Evolutionary conservation across 768 basidiomycete species (phyloP).

Genomic region (Agrocybe chaxingu): DNA sequence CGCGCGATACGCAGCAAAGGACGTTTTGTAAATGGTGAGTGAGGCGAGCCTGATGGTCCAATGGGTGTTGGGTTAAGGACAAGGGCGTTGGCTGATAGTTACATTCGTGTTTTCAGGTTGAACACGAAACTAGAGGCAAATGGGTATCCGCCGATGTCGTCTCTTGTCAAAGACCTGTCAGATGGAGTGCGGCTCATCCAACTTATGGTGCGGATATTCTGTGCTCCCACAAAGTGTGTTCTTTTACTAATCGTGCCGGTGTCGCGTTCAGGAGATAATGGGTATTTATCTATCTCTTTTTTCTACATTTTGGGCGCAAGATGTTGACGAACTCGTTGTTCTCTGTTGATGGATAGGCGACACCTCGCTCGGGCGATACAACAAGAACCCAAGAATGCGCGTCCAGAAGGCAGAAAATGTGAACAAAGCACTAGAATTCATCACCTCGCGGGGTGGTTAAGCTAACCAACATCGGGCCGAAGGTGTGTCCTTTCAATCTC

Average conservation of each 20-base stretch:
- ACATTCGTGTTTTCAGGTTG: constrained; percentile 54
- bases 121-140: constrained; percentile 91
- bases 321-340: not conserved
- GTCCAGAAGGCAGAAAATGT: constrained; percentile 99
- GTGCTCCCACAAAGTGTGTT: not conserved
- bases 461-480: constrained; percentile 96
- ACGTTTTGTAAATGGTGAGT: constrained; percentile 90
- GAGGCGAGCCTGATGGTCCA: not conserved
- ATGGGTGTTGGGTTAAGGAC: not conserved
- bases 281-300: constrained; percentile 37
- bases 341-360: constrained; percentile 52
- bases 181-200: constrained; percentile 96
- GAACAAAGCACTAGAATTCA: constrained; percentile 94
- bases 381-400: constrained; percentile 84
- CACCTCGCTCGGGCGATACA: constrained; percentile 91
- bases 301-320: not conserved
- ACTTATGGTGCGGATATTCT: constrained; percentile 65
- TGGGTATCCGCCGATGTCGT: constrained; percentile 83
- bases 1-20: constrained; percentile 65
- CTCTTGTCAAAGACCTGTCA: constrained; percentile 85
- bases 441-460: constrained; percentile 92
- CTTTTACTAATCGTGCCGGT: not conserved
- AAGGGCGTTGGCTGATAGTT: constrained; percentile 2
- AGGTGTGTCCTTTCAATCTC: constrained; percentile 42
- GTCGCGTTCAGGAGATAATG: constrained; percentile 83